These are phyloP conservation scores for Mortierella sp. DNA, from an alignment of 371 early-diverging fungal genomes.

Conservation along the genomic window DNA sequence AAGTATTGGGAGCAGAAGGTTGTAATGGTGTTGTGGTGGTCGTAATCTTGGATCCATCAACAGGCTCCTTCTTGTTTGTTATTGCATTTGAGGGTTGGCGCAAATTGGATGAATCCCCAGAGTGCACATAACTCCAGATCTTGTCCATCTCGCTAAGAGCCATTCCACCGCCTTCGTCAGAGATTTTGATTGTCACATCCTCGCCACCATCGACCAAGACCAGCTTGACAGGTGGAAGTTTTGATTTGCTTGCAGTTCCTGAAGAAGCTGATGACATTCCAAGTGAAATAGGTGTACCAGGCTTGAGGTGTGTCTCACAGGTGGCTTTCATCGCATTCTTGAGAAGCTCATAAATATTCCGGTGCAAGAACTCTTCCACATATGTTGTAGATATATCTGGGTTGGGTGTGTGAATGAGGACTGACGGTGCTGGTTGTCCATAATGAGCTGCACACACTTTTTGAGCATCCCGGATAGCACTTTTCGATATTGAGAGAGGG, in stretches of 20 bases:
- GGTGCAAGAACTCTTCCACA: slow-evolving; percentile 73
- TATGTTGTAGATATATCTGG: slow-evolving; percentile 67
- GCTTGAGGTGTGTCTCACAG: slow-evolving; percentile 56
- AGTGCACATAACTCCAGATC: slow-evolving; percentile 62
- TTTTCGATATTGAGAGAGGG: slow-evolving; percentile 71
- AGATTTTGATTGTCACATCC: slow-evolving; percentile 71
- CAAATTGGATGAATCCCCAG: slow-evolving; percentile 21
- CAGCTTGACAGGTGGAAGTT: slow-evolving; percentile 60
- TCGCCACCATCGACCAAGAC: slow-evolving; percentile 70
- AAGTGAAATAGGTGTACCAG: slow-evolving; percentile 30
- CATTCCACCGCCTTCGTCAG: slow-evolving; percentile 73
- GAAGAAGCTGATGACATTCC: slow-evolving; percentile 29
- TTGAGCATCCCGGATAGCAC: slow-evolving; percentile 74
- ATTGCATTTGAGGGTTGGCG: slow-evolving; percentile 12
- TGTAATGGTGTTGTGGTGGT: slow-evolving; percentile 37
- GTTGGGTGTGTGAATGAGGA: slow-evolving; percentile 65
- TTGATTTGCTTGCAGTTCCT: slow-evolving; percentile 17
- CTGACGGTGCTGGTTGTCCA: slow-evolving; percentile 61
- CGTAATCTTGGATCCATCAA: slow-evolving; percentile 20
- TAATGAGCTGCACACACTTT: slow-evolving; percentile 64
- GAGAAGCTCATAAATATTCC: slow-evolving; percentile 76
- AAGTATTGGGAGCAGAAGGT: slow-evolving; percentile 31
- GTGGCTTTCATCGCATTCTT: slow-evolving; percentile 71
- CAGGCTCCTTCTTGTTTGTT: background rate
- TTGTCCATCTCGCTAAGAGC: slow-evolving; percentile 62